These are phyloP conservation scores for Venturia aucupariae DNA, from an alignment of 2,329 filamentous ascomycete species.

Conservation along the genomic window DNA sequence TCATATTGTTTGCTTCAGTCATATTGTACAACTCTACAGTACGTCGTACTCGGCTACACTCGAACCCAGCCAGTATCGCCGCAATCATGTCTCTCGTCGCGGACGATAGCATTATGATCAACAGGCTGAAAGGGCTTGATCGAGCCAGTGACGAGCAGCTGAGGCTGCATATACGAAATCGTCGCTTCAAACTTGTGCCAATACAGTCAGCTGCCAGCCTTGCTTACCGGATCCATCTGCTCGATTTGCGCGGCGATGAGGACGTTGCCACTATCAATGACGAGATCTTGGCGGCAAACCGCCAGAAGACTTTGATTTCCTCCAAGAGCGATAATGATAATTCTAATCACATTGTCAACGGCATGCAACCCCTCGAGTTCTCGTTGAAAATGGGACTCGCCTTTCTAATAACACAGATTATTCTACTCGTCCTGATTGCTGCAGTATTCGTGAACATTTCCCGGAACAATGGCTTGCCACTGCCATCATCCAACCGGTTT, in stretches of 20 bases:
- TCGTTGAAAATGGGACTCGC: slow-evolving; percentile 17
- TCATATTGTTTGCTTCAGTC: slow-evolving; percentile 20
- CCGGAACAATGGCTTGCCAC: slow-evolving; percentile 21
- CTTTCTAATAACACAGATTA: slow-evolving; percentile 18
- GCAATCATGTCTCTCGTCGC: slow-evolving; percentile 28
- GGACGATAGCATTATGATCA: slow-evolving; percentile 20
- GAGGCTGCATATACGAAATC: background rate
- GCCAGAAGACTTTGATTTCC: background rate
- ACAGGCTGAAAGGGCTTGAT: slow-evolving; percentile 21
- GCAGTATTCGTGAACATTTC: slow-evolving; percentile 18
- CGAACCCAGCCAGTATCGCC: slow-evolving; percentile 29
- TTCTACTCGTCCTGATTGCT: slow-evolving; percentile 12
- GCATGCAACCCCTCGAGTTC: slow-evolving; percentile 22
- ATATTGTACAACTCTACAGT: slow-evolving; percentile 22
- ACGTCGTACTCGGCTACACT: slow-evolving; percentile 19
- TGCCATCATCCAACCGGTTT: slow-evolving; percentile 28
- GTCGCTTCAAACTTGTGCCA: background rate
- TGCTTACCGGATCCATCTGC: background rate
- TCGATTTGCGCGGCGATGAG: background rate
- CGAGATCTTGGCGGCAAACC: background rate
- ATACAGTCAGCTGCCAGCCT: background rate
- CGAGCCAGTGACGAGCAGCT: slow-evolving; percentile 20
- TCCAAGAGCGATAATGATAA: too few relatives aligned
- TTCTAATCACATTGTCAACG: slow-evolving; percentile 17
- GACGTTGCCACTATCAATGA: too few relatives aligned